A percentile compares a stretch with the other conserved stretches of the same genome.
Conservation (phyloP, 2,329 filamentous ascomycete species). For the Fusarium newnesense region DNA sequence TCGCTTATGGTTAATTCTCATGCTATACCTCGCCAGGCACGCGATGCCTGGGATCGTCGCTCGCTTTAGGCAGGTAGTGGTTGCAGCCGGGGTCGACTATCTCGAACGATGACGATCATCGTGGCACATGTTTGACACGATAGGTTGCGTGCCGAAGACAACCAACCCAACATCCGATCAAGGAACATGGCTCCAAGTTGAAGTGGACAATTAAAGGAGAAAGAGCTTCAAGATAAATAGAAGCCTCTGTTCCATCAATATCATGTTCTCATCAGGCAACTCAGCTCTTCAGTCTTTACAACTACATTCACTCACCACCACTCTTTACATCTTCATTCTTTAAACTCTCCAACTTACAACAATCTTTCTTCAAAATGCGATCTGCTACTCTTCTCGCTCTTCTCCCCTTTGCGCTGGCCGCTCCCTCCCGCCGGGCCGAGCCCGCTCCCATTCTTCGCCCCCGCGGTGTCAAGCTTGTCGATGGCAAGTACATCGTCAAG, state of each 20-base stretch:
- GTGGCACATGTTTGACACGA: constrained; percentile 27
- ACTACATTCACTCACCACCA: constrained; percentile 20
- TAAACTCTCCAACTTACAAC: constrained; percentile 4
- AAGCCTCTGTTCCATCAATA: background rate
- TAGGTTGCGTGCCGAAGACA: constrained; percentile 23
- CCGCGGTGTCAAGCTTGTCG: constrained; percentile 45
- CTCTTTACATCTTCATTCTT: constrained; percentile 18
- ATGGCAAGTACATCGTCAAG: constrained; percentile 53
- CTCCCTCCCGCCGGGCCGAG: constrained; percentile 46
- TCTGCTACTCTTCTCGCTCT: constrained; percentile 48
- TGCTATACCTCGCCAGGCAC: constrained; percentile 29
- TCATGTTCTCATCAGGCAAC: constrained; percentile 27
- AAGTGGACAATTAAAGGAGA: constrained; percentile 1
- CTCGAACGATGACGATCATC: constrained; percentile 24
- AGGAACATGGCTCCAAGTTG: background rate
- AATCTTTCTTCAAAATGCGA: constrained; percentile 44
- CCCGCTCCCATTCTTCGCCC: constrained; percentile 50
- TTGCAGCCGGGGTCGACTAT: constrained; percentile 19
- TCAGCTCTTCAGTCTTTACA: constrained; percentile 28
- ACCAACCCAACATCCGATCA: background rate
- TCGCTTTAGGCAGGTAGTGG: constrained; percentile 36
- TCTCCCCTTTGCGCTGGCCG: constrained; percentile 47
- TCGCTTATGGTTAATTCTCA: constrained; percentile 13
- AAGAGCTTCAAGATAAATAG: constrained; percentile 31
- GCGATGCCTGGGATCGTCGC: constrained; percentile 18